Percentiles rank a stretch among this genome's conserved stretches.
Conservation (phyloP, 2,329 filamentous ascomycete genomes). For the Beauveria sp. region DNA sequence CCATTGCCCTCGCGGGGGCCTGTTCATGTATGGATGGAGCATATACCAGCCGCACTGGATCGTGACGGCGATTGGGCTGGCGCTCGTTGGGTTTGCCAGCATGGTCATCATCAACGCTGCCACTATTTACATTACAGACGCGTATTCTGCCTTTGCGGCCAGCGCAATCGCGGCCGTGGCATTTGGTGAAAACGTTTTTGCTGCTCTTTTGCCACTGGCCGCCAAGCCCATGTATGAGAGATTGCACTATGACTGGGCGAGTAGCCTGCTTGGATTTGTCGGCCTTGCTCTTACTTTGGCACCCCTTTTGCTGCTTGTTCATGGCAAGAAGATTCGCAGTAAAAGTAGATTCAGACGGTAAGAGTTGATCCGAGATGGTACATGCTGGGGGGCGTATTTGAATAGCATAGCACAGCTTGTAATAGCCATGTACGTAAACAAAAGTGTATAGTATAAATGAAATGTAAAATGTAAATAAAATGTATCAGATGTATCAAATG, state of each 20-base stretch:
- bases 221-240: slow-evolving; percentile 13
- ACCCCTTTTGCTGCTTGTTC: slow-evolving; percentile 6
- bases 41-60: slow-evolving; percentile 13
- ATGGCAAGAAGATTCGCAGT: slow-evolving; percentile 7
- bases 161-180: slow-evolving; percentile 14
- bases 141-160: slow-evolving; percentile 9
- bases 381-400: not conserved
- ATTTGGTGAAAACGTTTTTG: slow-evolving; percentile 13
- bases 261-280: slow-evolving; percentile 12
- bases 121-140: slow-evolving; percentile 13
- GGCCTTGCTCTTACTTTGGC: slow-evolving; percentile 9
- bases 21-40: slow-evolving; percentile 14
- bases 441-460: too few species aligned
- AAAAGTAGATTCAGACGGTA: slow-evolving; percentile 8
- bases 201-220: slow-evolving; percentile 12
- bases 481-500: too few species aligned
- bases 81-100: slow-evolving; percentile 11
- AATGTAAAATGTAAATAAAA: too few species aligned
- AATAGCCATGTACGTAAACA: not conserved
- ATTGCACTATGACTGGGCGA: slow-evolving; percentile 11
- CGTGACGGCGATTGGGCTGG: slow-evolving; percentile 6
- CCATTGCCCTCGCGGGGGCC: slow-evolving; percentile 9
- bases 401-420: not conserved
- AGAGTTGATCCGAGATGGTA: too few species aligned
- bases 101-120: slow-evolving; percentile 11